phyloP scores from a whole-genome alignment of 805 yeast species.

The Candida koratica region DNA sequence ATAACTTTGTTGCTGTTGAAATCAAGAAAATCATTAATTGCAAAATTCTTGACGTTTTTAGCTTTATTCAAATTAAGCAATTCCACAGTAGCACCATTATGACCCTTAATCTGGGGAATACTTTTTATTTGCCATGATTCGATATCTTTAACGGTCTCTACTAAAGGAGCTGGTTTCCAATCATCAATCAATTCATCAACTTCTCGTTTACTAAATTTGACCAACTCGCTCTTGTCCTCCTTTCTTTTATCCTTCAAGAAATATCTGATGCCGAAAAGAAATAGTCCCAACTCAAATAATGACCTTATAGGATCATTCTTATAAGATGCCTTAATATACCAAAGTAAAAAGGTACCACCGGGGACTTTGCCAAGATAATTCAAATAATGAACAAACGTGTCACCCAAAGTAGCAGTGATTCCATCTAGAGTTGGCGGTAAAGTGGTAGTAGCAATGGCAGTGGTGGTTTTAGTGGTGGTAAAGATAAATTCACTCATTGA shows the following conservation, averaged over 20 bases:
- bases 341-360: conserved; percentile 54
- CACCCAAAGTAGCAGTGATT: conserved; percentile 29
- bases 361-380: conserved; percentile 42
- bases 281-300: conserved; percentile 67
- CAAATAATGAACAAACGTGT: conserved; percentile 33
- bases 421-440: conserved; percentile 38
- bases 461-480: conserved; percentile 24
- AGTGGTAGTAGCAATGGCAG: conserved; percentile 25
- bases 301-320: conserved; percentile 93
- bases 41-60: conserved; percentile 54
- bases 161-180: conserved; percentile 89
- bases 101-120: conserved; percentile 61
- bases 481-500: conserved; percentile 14
- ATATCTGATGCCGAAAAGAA: conserved; percentile 79
- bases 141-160: conserved; percentile 45
- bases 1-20: conserved; percentile 49
- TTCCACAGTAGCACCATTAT: conserved; percentile 42
- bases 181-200: conserved; percentile 80
- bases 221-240: conserved; percentile 66
- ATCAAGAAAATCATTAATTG: conserved; percentile 69
- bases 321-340: conserved; percentile 81
- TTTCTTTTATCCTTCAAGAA: conserved; percentile 75
- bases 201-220: conserved; percentile 57
- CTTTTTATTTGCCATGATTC: conserved; percentile 62
- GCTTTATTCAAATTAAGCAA: conserved; percentile 16